Evolutionary conservation across 2,329 filamentous ascomycete species (phyloP), one percentile per base, ranked within the genome.

Genomic region (Aspergillus spinulosporus): DNA sequence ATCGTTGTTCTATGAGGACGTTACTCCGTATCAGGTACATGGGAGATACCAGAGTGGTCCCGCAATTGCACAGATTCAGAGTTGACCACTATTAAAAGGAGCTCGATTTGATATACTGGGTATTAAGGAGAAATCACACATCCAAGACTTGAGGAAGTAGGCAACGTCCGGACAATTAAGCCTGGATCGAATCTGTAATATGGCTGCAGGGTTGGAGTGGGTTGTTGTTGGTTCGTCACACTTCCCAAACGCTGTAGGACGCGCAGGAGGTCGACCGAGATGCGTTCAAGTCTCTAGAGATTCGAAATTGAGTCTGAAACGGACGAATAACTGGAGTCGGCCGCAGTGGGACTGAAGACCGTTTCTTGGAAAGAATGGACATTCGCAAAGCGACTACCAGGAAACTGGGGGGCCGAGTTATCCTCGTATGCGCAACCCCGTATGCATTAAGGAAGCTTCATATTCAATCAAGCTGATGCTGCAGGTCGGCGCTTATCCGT

Each of bases 51-150:
- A 21, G 21, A 21, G 21, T 21, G 21, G 21, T 37, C 34, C 8
- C 6, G 34, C 5, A n/a, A 32, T n/a, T 34, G 3, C 11, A n/a
- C 28, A 31, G n/a, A 45, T 31, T 29, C 37, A 31, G 43, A 31
- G 12, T 39, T 37, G 29, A 46, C 44, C 37, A 31, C 39, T 42
- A 36, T 42, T 47, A 46, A 40, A 34, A 56, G 54, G 48, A 56
- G 44, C 31, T 37, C 26, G 31, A 54, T 15, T 56, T 37, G 21
- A 21, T 52, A 54, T 56, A 54, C 47, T 45, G 54, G 62, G 62
- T 60, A 21, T 21, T 62, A 52, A 64, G 40, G 59, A 7, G 44
- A 57, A 64, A 65, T 64, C 52, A 58, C 61, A 56, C 59, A 58
- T 57, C 39, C 40, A 44, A 54, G 14, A 55, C 59, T 52, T 46